Conservation (phyloP, 352 stramenopile genomes). For the Globisporangium paddicum region DNA sequence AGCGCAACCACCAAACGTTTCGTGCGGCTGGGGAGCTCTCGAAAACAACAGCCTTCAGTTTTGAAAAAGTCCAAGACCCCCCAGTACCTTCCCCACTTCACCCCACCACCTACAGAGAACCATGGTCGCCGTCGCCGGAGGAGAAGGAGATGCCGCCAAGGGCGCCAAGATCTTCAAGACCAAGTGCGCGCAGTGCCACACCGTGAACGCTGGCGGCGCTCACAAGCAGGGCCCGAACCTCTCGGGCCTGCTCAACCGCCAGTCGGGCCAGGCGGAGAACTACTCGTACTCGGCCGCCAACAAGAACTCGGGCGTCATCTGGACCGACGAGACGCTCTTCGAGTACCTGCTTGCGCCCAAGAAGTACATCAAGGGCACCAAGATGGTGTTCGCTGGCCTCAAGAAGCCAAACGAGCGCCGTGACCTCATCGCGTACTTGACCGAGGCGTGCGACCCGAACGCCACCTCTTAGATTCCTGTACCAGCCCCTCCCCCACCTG, state of each 20-base stretch:
- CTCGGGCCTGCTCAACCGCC: slow-evolving; percentile 94
- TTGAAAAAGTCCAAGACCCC: slow-evolving; percentile 37
- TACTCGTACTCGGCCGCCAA: slow-evolving; percentile 99
- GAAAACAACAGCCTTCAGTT: slow-evolving; percentile 38
- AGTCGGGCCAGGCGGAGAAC: slow-evolving; percentile 94
- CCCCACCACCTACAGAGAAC: background rate
- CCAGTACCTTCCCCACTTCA: slow-evolving; percentile 3
- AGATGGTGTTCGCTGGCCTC: slow-evolving; percentile 99
- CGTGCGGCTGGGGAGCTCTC: too few species aligned
- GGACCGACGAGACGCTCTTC: slow-evolving; percentile 97
- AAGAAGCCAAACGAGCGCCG: slow-evolving; percentile 98
- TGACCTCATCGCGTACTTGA: slow-evolving; percentile 99
- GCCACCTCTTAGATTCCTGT: slow-evolving; percentile 28
- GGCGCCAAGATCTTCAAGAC: slow-evolving; percentile 97
- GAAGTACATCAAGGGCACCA: slow-evolving; percentile 99
- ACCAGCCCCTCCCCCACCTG: background rate
- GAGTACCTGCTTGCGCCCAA: slow-evolving; percentile 99
- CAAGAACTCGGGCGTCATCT: slow-evolving; percentile 97
- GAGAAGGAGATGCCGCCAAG: slow-evolving; percentile 76
- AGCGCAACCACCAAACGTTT: too few species aligned
- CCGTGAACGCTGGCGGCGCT: slow-evolving; percentile 77
- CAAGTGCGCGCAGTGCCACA: slow-evolving; percentile 96
- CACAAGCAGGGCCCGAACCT: slow-evolving; percentile 99
- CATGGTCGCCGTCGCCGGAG: slow-evolving; percentile 19
- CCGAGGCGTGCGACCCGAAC: slow-evolving; percentile 66